Evolutionary conservation across 805 yeast genomes (phyloP).

Genomic region (Metschnikowia picachoensis): DNA sequence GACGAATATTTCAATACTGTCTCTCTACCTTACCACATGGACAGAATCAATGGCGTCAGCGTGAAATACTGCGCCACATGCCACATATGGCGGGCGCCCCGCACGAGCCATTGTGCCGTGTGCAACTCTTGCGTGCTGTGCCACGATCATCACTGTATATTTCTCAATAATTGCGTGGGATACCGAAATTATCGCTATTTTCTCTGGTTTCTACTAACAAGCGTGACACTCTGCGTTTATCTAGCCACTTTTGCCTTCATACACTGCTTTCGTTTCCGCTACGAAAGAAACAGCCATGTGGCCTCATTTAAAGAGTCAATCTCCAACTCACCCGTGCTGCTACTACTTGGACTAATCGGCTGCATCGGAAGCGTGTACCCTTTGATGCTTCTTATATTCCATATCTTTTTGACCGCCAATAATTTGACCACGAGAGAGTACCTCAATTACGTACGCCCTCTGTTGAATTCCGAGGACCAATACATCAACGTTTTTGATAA

Average conservation of each 20-base stretch:
- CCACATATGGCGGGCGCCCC: conserved; percentile 67
- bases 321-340: conserved; percentile 30
- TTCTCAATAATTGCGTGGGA: conserved; percentile 50
- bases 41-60: conserved; percentile 31
- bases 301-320: conserved; percentile 6
- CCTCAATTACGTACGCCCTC: conserved; percentile 42
- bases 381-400: conserved; percentile 47
- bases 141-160: conserved; percentile 72
- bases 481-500: conserved; percentile 33
- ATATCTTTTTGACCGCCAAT: conserved; percentile 48
- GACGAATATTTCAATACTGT: conserved; percentile 39
- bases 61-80: conserved; percentile 55
- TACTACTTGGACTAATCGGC: conserved; percentile 52
- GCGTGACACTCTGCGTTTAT: conserved; percentile 20
- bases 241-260: conserved; percentile 9
- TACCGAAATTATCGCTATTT: conserved; percentile 34
- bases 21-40: conserved; percentile 20
- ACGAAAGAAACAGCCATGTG: background rate
- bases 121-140: conserved; percentile 63
- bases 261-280: conserved; percentile 18
- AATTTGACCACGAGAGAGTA: conserved; percentile 75
- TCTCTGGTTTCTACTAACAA: conserved; percentile 29
- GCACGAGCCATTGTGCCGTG: conserved; percentile 62
- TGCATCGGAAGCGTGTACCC: conserved; percentile 53
- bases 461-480: conserved; percentile 27